Base-by-base conservation (phyloP, 2,329 filamentous ascomycete species). In the Cadophora luteo-olivacea region DNA sequence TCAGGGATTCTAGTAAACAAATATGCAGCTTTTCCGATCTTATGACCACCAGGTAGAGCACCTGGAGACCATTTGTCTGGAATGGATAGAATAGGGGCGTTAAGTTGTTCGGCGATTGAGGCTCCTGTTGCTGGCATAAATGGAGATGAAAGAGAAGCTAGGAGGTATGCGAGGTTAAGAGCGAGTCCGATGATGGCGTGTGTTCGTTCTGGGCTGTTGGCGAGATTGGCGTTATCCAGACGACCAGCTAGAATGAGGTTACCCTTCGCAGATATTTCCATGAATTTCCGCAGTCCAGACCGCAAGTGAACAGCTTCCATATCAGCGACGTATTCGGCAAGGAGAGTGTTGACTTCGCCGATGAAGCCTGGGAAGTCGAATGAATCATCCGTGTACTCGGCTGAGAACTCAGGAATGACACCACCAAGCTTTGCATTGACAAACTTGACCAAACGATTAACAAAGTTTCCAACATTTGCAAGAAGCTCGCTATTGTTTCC, bases 401-500 rank as follows among this genome's bases (percentile, higher is more conserved):
- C 81, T 70, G 79, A 79, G 72, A 83, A 86, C 68, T 90, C 88
- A 16, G 92, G 92, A 11, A 95, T 84, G 33, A 88, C 83, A 65
- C 88, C 87, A 69, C 89, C 88, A 78, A 76, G 66, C 92, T 91
- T 94, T 75, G 91, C 85, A 80, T 93, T 89, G 79, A 91, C 86
- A 78, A 93, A 91, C 81, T 93, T 93, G 80, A 93, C 84, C 33
- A 92, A 84, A 65, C 91, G 86, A 80, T 92, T 91, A 78, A 91
- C 89, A 75, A 93, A 88, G 80, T 94, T 93, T 22, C 85, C 89
- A 67, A 91, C 84, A 73, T 92, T 92, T 72, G 89, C 85, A 36
- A 92, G 84, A n/a, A 97, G 86, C 78, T 96, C 92, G 77, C 91
- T 94, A 84, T 97, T 97, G 85, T 97, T 97, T 74, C 87, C 85